These are phyloP conservation scores for Boletus pseudo-olivaceus DNA, from an alignment of 768 basidiomycete species.

Conservation along the genomic window DNA sequence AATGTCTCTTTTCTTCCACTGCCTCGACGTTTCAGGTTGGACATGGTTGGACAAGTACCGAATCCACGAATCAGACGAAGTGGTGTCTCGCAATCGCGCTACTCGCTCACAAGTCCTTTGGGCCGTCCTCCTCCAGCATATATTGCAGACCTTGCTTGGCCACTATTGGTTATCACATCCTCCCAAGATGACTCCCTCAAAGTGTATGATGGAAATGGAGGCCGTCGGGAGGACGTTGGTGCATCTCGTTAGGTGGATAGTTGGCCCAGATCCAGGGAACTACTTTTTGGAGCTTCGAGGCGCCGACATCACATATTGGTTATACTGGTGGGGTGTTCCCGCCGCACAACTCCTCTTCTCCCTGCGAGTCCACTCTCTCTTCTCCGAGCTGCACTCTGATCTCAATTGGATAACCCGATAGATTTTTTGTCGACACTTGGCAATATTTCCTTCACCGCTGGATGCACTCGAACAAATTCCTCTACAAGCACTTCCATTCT, in stretches of 20 bases:
- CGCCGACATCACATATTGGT: constrained; percentile 49
- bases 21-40: constrained; percentile 74
- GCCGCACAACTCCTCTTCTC: constrained; percentile 66
- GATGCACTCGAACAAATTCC: constrained; percentile 87
- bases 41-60: constrained; percentile 78
- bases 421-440: constrained; percentile 96
- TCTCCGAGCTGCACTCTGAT: background rate
- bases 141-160: constrained; percentile 78
- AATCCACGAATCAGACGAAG: constrained; percentile 85
- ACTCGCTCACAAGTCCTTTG: constrained; percentile 66
- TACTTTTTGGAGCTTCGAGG: constrained; percentile 37
- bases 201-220: constrained; percentile 45
- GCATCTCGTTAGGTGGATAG: constrained; percentile 32
- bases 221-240: constrained; percentile 39
- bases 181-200: constrained; percentile 26
- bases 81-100: constrained; percentile 69
- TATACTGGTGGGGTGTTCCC: constrained; percentile 96
- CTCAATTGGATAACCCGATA: constrained; percentile 27
- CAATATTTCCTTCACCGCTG: constrained; percentile 94
- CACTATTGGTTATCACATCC: constrained; percentile 57
- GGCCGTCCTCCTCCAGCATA: constrained; percentile 85
- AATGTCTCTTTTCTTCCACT: constrained; percentile 74
- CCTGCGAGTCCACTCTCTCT: constrained; percentile 58
- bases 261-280: constrained; percentile 42
- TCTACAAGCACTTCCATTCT: constrained; percentile 90